Evolutionary conservation across 768 basidiomycete species (phyloP).

Genomic region (Hydnomerulius pinastri): DNA sequence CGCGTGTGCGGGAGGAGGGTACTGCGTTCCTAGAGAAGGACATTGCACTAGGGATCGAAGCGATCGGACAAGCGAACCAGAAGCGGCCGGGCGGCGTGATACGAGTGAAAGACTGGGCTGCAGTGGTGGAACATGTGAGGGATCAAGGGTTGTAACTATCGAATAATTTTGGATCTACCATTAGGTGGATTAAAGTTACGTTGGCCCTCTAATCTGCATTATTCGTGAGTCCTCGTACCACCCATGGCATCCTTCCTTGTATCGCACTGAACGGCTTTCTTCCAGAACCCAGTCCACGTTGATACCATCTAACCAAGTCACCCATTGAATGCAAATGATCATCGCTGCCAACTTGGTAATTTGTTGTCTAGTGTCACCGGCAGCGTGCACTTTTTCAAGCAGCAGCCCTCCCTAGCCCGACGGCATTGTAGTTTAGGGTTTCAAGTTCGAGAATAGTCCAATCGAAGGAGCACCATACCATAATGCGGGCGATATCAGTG

Average conservation of each 20-base stretch:
- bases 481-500: background rate
- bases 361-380: too few relatives aligned
- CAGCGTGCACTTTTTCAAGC: too few relatives aligned
- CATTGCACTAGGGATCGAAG: conserved; percentile 27
- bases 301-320: background rate
- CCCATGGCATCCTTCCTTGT: background rate
- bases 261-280: background rate
- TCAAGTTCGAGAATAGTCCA: background rate
- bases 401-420: too few relatives aligned
- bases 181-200: background rate
- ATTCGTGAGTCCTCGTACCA: background rate
- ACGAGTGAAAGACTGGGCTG: conserved; percentile 65
- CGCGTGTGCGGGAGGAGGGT: conserved; percentile 47
- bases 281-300: background rate
- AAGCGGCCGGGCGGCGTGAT: conserved; percentile 44
- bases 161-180: background rate
- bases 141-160: conserved; percentile 1
- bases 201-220: background rate
- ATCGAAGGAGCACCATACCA: background rate
- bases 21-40: conserved; percentile 61
- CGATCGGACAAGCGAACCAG: conserved; percentile 43
- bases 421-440: background rate
- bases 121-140: conserved; percentile 52
- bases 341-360: background rate
- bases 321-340: background rate